A percentile compares a stretch with the other conserved stretches of the same genome.
These are phyloP conservation scores for Perkinsus marinus DNA, from an alignment of 169 alveolate species.

Conservation along the genomic window DNA sequence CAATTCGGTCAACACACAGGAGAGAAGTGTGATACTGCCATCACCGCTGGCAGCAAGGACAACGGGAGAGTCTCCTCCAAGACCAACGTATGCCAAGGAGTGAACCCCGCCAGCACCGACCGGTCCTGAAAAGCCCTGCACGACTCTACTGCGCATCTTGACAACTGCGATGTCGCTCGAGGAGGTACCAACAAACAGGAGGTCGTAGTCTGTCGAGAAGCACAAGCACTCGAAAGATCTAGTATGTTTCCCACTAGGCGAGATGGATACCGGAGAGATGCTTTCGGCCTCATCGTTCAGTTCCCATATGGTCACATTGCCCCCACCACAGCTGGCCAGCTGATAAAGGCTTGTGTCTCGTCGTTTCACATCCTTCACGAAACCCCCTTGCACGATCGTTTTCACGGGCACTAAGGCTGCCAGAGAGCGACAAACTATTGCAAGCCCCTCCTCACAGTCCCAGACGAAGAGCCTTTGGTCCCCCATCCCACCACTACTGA, in stretches of 20 bases:
- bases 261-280: slow-evolving; percentile 48
- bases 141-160: slow-evolving; percentile 46
- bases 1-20: background rate
- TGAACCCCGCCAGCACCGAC: background rate
- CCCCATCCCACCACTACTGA: slow-evolving; percentile 51
- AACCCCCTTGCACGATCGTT: slow-evolving; percentile 53
- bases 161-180: slow-evolving; percentile 65
- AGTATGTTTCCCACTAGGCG: slow-evolving; percentile 50
- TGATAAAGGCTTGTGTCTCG: slow-evolving; percentile 52
- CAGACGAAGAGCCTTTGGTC: slow-evolving; percentile 59
- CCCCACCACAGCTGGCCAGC: slow-evolving; percentile 63
- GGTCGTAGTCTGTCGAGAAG: slow-evolving; percentile 42
- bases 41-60: background rate
- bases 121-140: slow-evolving; percentile 15
- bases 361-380: slow-evolving; percentile 52
- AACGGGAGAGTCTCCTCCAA: background rate
- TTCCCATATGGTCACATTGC: slow-evolving; percentile 48
- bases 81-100: background rate
- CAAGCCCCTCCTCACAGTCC: slow-evolving; percentile 42
- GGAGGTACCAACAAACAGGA: slow-evolving; percentile 60
- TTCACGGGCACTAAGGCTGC: slow-evolving; percentile 42
- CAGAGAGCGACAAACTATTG: slow-evolving; percentile 32
- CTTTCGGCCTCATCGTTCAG: slow-evolving; percentile 52
- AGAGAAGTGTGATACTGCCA: background rate
- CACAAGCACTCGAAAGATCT: slow-evolving; percentile 41